phyloP scores from a whole-genome alignment of 139 green algal genomes.

The Micromonas commoda region DNA sequence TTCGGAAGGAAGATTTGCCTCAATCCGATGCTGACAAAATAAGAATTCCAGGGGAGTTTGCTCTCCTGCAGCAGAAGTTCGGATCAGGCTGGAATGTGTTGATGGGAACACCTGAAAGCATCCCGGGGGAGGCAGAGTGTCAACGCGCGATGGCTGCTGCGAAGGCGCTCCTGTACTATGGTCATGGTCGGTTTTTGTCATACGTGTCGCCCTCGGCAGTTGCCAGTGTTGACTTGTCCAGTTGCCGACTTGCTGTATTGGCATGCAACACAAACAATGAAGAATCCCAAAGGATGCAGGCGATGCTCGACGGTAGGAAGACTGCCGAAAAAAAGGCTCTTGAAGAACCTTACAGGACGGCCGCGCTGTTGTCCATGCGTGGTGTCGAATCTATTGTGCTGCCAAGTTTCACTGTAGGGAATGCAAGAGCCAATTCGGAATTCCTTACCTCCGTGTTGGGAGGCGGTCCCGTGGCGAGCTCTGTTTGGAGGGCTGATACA shows the following conservation, averaged over 20 bases:
- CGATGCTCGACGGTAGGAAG: background rate
- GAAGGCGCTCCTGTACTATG: background rate
- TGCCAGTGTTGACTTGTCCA: background rate
- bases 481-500: no score
- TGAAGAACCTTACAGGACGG: background rate
- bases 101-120: background rate
- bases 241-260: background rate
- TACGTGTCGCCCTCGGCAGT: background rate
- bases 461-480: no score
- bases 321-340: background rate
- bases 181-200: background rate
- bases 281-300: background rate
- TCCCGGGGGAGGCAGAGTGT: background rate
- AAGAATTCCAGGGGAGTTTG: no score
- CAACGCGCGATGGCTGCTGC: background rate
- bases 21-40: no score
- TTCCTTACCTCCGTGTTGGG: no score
- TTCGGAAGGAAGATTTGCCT: background rate
- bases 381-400: background rate
- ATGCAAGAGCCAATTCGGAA: no score
- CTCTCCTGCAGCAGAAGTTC: background rate
- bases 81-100: background rate
- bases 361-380: background rate
- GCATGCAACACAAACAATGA: background rate
- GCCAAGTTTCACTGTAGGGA: no score